These are phyloP conservation scores for Exophiala phaeomuriformis DNA, from an alignment of 2,329 filamentous ascomycete species.

Conservation along the genomic window DNA sequence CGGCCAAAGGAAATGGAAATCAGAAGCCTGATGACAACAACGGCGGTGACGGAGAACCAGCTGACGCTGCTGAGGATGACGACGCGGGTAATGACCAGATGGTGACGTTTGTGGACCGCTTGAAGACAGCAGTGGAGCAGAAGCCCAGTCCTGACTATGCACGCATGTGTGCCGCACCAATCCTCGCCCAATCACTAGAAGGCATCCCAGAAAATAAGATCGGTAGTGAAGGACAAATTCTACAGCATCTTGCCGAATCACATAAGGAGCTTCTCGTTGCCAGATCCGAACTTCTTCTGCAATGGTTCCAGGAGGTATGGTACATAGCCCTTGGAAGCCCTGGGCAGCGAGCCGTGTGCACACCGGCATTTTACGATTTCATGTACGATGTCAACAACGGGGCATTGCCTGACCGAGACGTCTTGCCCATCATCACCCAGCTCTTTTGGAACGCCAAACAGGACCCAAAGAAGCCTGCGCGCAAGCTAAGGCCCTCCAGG, in stretches of 20 bases:
- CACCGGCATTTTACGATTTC: slow-evolving; percentile 1
- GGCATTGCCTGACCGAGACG: slow-evolving; percentile 1
- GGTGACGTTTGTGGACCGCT: neutral
- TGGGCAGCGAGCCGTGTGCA: neutral
- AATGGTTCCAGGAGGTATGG: slow-evolving; percentile 11
- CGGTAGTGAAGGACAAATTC: neutral
- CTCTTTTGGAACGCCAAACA: slow-evolving; percentile 11
- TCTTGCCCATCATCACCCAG: slow-evolving; percentile 7
- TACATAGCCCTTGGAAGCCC: neutral
- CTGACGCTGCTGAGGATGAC: neutral
- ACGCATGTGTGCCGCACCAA: slow-evolving; percentile 2
- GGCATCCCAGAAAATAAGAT: neutral
- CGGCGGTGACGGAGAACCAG: no score
- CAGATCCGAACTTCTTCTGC: slow-evolving; percentile 2
- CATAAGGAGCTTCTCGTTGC: neutral
- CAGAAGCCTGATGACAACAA: neutral
- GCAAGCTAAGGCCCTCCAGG: neutral
- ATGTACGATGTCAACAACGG: slow-evolving; percentile 4
- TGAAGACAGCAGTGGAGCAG: slow-evolving; percentile 1
- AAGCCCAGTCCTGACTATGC: slow-evolving; percentile 2
- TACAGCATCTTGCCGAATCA: slow-evolving; percentile 1
- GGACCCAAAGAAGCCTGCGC: neutral
- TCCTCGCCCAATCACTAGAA: neutral
- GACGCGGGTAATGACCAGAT: neutral
- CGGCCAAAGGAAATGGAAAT: neutral